Percentiles rank a stretch among this genome's conserved stretches.
These are phyloP conservation scores for Leishmania mexicana DNA, from an alignment of 208 protist genomes.

Conservation along the genomic window DNA sequence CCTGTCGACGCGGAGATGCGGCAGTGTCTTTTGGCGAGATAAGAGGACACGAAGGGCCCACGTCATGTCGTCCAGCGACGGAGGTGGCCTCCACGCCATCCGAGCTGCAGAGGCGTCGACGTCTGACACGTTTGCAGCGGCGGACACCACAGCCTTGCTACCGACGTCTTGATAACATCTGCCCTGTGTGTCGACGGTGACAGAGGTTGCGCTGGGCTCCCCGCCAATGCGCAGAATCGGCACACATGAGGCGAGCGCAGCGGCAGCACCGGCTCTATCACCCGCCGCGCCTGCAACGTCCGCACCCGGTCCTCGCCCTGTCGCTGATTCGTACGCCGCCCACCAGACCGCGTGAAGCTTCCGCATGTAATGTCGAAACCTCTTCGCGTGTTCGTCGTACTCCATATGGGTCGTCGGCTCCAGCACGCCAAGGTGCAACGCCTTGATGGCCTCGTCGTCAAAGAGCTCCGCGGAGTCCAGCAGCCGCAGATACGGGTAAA, in stretches of 20 bases:
- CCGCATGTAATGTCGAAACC: constrained; percentile 58
- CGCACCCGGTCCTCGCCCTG: neutral
- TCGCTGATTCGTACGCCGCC: constrained; percentile 28
- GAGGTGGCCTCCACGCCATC: constrained; percentile 23
- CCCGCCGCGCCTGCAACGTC: neutral
- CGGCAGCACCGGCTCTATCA: neutral
- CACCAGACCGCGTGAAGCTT: constrained; percentile 54
- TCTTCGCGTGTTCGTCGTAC: constrained; percentile 56
- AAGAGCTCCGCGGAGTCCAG: constrained; percentile 29
- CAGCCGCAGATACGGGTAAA: constrained; percentile 54
- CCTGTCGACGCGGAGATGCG: constrained; percentile 21
- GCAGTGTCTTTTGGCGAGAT: constrained; percentile 54
- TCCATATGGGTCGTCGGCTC: constrained; percentile 59
- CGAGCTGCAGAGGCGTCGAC: constrained; percentile 21
- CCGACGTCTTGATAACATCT: neutral
- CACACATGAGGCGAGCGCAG: neutral
- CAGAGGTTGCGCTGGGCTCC: neutral
- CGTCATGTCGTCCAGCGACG: constrained; percentile 50
- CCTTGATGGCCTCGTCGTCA: constrained; percentile 65
- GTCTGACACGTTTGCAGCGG: no score
- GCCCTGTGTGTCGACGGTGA: neutral
- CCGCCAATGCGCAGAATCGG: neutral
- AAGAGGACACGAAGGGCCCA: constrained; percentile 72
- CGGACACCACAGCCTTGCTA: neutral
- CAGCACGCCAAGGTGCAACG: constrained; percentile 60